Base-by-base conservation (phyloP, 768 basidiomycete species). In the Mrakia hoshinonis region DNA sequence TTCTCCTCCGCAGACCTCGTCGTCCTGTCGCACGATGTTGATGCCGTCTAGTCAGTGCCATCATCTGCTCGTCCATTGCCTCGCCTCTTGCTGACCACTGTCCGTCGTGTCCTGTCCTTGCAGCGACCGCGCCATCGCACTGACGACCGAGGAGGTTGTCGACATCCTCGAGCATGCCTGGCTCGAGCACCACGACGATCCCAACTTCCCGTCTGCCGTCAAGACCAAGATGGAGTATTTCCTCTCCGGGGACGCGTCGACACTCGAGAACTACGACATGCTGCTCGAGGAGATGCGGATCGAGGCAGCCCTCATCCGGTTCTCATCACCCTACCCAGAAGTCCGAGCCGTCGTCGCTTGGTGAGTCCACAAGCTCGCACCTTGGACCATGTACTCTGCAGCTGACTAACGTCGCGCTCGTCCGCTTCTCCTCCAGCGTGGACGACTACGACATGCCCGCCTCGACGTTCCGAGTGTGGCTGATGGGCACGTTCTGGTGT, bases 261-360 rank as follows among this genome's bases (percentile, higher is more conserved):
- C 70, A 10, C 70, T 72, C 22, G 70, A 72, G 64, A 49, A 72
- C 58, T 72, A 67, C 55, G 70, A 72, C 2, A 9, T 38, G 18
- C 31, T 72, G 46, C 58, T 72, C 36, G 70, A 72, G 60, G 70
- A 72, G 64, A 72, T 72, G 70, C 55, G 61, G 48, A 72, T 72
- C 34, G 58, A 79, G 72, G 77, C 77, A 3, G 79, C 77, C 3
- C 61, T 79, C 36, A 78, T 79, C 62, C 46, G 73, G 18, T 73
- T 65, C 69, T 72, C 74, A n/a, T 76, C 75, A 15, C 75, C 75
- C 22, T 76, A 76, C 58, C 74, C 74, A 11, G 74, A 76, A 77
- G 89, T 90, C 18, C 85, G 89, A 55, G 85, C 87, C 11, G 88
- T 89, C 7, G 88, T 89, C 12, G 85, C 87, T 34, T 72, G 70